Percentiles rank a stretch among this genome's conserved stretches.
These are phyloP conservation scores for Lactarius quietus DNA, from an alignment of 768 basidiomycete genomes.

Conservation along the genomic window DNA sequence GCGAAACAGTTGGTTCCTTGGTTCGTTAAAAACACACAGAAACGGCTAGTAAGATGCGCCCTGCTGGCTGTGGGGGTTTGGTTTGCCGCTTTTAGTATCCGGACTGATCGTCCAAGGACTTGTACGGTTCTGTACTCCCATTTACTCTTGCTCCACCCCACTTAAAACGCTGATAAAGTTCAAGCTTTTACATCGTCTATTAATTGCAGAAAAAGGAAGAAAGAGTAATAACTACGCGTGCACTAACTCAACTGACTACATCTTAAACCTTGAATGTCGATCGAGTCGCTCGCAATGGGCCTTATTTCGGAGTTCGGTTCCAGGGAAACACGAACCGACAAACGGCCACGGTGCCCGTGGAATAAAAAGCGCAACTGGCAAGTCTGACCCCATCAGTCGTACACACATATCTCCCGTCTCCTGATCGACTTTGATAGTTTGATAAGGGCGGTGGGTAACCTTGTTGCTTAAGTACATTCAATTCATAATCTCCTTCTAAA, in stretches of 20 bases:
- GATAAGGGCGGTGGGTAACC: slow-evolving; percentile 13
- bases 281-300: too few species aligned
- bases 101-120: not conserved
- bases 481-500: slow-evolving; percentile 1
- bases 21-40: not conserved
- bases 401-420: not conserved
- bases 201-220: not conserved
- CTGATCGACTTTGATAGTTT: slow-evolving; percentile 10
- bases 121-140: not conserved
- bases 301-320: slow-evolving; percentile 9
- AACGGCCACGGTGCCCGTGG: not conserved
- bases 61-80: not conserved
- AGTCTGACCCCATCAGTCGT: not conserved
- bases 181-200: not conserved
- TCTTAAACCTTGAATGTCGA: slow-evolving; percentile 1
- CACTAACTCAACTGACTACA: not conserved
- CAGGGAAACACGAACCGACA: slow-evolving; percentile 1
- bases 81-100: not conserved
- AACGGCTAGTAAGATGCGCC: not conserved
- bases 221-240: not conserved
- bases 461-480: slow-evolving; percentile 3
- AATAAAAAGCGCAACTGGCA: slow-evolving; percentile 2
- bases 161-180: not conserved
- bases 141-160: too few species aligned
- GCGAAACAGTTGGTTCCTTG: not conserved